phyloP scores from a whole-genome alignment of 129 eudicot genomes.

The Flaveria linearis region DNA sequence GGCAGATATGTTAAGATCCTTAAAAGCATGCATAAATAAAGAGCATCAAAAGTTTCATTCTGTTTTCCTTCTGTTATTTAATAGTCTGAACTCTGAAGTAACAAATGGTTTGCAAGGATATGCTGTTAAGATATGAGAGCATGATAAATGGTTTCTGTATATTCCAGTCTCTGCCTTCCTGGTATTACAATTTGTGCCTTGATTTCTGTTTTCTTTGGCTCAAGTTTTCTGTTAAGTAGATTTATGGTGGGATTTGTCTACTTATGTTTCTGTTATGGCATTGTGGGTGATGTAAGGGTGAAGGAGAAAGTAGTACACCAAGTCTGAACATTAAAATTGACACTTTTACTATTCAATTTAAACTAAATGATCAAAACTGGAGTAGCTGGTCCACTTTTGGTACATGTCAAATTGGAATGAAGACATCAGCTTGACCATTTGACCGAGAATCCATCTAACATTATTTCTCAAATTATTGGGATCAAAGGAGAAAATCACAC shows the following conservation, averaged over 20 bases:
- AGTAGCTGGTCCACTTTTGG: background rate
- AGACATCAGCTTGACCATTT: no score
- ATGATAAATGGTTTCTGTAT: conserved; percentile 1
- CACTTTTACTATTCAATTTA: background rate
- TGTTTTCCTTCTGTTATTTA: conserved; percentile 15
- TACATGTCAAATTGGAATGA: no score
- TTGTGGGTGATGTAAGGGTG: background rate
- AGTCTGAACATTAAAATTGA: no score
- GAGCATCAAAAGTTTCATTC: conserved; percentile 8
- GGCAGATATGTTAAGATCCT: conserved; percentile 11
- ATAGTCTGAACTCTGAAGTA: conserved; percentile 7
- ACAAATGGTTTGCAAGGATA: conserved; percentile 16
- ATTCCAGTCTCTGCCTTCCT: background rate
- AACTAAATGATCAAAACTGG: background rate
- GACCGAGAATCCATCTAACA: background rate
- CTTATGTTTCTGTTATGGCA: background rate
- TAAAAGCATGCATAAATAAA: conserved; percentile 12
- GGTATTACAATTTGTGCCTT: background rate
- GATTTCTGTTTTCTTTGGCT: conserved; percentile 7
- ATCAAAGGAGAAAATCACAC: no score
- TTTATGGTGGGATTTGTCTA: background rate
- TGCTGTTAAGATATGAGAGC: conserved; percentile 7
- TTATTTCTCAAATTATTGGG: background rate
- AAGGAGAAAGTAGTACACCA: background rate
- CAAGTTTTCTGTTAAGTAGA: background rate